Evolutionary conservation across 2,329 filamentous ascomycete genomes (phyloP), one percentile per base, ranked within the genome.

Genomic region (Fusarium sp.): DNA sequence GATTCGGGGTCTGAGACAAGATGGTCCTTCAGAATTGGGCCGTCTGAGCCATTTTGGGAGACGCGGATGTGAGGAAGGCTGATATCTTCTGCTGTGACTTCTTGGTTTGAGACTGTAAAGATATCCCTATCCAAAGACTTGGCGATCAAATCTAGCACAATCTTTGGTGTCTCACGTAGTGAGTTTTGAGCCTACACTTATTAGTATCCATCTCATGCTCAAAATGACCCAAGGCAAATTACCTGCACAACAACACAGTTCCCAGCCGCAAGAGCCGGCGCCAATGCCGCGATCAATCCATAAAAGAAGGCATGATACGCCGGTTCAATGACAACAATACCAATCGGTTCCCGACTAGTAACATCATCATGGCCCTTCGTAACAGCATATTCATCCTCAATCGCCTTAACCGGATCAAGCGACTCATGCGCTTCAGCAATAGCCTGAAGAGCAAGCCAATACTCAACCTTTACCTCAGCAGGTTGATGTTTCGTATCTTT

Each of bases 391-490:
- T 77, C 75, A 9, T 71, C 50, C 8, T 72, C 68, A 2, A 74
- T n/a, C 6, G 30, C 35, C 15, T 71, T 62, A 0, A 63, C 38
- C 3, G 75, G 73, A 28, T 75, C 50, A 16, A 77, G 67, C 4
- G 70, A 37, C 0, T 40, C 56, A 23, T 72, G 74, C 1, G 72
- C 72, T 13, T 74, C 62, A 2, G 62, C 58, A 11, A 77, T 71
- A 7, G 53, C 60, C 8, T 77, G 70, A 5, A 77, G 6, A 8
- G 74, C 71, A 35, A 77, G 74, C 61, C 66, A 77, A 35, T 74
- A 77, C 49, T 77, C 75, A 21, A 67, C 64, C 13, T 77, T 73
- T 4, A 77, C 60, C 42, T 76, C 75, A 6, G 67, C 71, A 33
- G 63, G 30, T 4, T 63, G 66, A 15, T 73, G 46, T 10, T 33